Evolutionary conservation across 805 yeast species (phyloP).

Genomic region (Starmera quercuum): DNA sequence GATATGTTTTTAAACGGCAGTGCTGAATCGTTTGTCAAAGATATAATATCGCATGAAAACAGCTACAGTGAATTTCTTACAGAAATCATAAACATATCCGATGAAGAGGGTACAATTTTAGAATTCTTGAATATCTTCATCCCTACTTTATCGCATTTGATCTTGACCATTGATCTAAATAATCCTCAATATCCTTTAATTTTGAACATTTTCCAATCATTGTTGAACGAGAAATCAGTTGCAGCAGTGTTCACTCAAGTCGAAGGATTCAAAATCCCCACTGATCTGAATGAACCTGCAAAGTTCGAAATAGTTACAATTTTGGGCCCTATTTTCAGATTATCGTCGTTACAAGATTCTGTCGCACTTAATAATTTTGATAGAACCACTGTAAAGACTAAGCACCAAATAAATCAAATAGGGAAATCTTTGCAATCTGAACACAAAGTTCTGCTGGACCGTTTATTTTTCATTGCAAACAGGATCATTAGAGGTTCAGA

Average conservation of each 20-base stretch:
- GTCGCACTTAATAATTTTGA: conserved; percentile 40
- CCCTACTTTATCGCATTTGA: conserved; percentile 28
- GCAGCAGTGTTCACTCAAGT: conserved; percentile 53
- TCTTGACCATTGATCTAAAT: conserved; percentile 32
- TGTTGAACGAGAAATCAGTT: conserved; percentile 52
- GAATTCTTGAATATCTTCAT: conserved; percentile 52
- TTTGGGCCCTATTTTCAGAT: conserved; percentile 68
- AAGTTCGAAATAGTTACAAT: conserved; percentile 55
- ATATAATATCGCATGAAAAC: conserved; percentile 22
- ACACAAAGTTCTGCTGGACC: conserved; percentile 47
- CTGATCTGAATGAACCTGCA: conserved; percentile 30
- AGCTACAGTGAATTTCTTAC: conserved; percentile 39
- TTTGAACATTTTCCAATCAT: conserved; percentile 47
- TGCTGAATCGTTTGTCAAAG: conserved; percentile 20
- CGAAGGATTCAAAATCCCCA: conserved; percentile 43
- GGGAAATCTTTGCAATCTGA: conserved; percentile 60
- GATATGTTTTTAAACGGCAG: conserved; percentile 33
- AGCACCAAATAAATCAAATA: conserved; percentile 38
- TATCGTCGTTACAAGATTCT: conserved; percentile 65
- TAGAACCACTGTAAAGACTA: conserved; percentile 22
- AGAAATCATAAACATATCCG: conserved; percentile 49
- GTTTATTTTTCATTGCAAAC: conserved; percentile 64
- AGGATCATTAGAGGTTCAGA: conserved; percentile 69
- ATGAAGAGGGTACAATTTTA: conserved; percentile 56
- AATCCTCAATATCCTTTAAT: conserved; percentile 45